Evolutionary conservation across 192 early-diverging fungal genomes (phyloP).

Genomic region (Backusella tarrabulga): DNA sequence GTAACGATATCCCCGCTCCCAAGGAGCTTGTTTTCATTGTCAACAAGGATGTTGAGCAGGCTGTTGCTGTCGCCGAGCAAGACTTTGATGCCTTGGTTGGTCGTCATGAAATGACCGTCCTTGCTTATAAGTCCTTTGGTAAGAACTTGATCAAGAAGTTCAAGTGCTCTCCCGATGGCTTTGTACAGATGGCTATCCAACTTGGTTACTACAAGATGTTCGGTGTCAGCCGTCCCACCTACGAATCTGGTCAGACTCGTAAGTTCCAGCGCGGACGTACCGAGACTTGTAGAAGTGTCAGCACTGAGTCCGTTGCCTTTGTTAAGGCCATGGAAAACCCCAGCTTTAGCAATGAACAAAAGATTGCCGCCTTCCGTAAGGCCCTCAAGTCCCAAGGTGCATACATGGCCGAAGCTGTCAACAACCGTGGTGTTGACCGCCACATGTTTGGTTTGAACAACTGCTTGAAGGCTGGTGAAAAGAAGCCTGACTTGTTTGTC

Average conservation of each 20-base stretch:
- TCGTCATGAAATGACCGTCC: constrained; percentile 80
- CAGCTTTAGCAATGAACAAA: constrained; percentile 41
- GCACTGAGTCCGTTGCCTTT: constrained; percentile 73
- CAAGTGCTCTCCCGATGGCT: constrained; percentile 77
- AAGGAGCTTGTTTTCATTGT: constrained; percentile 71
- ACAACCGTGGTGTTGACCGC: constrained; percentile 88
- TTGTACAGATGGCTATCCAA: constrained; percentile 92
- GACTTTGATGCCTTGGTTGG: constrained; percentile 80
- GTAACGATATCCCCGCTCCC: constrained; percentile 63
- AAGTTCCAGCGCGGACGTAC: constrained; percentile 94
- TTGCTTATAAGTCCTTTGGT: constrained; percentile 86
- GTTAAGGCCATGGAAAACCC: constrained; percentile 86
- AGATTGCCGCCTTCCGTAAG: constrained; percentile 67
- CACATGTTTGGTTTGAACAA: constrained; percentile 86
- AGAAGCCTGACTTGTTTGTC: constrained; percentile 80
- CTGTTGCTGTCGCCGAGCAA: constrained; percentile 64
- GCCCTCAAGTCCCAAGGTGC: constrained; percentile 76
- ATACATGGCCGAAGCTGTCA: constrained; percentile 80
- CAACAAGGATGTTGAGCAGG: constrained; percentile 53
- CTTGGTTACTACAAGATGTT: constrained; percentile 93
- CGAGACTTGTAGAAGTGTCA: constrained; percentile 86
- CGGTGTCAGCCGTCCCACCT: constrained; percentile 76
- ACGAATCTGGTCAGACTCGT: constrained; percentile 91
- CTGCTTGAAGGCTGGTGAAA: constrained; percentile 68
- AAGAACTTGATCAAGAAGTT: constrained; percentile 93